A percentile compares a stretch with the other conserved stretches of the same genome.
Evolutionary conservation across 169 alveolate species (phyloP).

Genomic region (Plasmodium berghei): DNA sequence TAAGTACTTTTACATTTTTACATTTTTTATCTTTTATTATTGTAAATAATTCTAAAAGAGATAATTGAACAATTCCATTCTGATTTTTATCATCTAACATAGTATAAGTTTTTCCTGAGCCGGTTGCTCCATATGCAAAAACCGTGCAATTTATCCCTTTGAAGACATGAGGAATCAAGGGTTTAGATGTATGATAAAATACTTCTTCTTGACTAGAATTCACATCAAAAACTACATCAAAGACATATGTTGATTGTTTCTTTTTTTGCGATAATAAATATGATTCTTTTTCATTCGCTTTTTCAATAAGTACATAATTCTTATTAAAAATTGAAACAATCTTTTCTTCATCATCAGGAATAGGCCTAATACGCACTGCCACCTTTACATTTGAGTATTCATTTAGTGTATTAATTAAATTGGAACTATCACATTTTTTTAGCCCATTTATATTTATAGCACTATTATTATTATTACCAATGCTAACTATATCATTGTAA

Average conservation of each 20-base stretch:
- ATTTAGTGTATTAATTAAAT: conserved; percentile 43
- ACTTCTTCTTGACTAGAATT: conserved; percentile 88
- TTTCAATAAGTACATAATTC: conserved; percentile 61
- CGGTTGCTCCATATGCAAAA: conserved; percentile 99
- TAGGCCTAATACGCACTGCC: conserved; percentile 74
- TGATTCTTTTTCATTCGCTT: conserved; percentile 77
- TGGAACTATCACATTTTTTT: conserved; percentile 18
- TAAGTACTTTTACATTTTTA: conserved; percentile 80
- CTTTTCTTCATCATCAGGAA: conserved; percentile 56
- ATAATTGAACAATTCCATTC: conserved; percentile 93
- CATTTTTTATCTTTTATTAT: conserved; percentile 77
- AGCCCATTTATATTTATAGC: not conserved
- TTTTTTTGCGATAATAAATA: conserved; percentile 86
- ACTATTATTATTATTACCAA: not conserved
- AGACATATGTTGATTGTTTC: conserved; percentile 89
- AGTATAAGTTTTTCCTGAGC: conserved; percentile 98
- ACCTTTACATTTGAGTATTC: conserved; percentile 73
- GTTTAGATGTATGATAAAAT: conserved; percentile 90
- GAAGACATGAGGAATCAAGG: conserved; percentile 90
- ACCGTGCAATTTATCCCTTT: conserved; percentile 96
- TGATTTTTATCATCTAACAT: conserved; percentile 95
- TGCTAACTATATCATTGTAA: not conserved
- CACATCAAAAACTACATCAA: conserved; percentile 94
- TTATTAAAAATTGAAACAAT: conserved; percentile 72
- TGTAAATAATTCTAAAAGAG: conserved; percentile 91